Evolutionary conservation across 352 stramenopile genomes (phyloP).

Genomic region (Phytopythium sindhum): DNA sequence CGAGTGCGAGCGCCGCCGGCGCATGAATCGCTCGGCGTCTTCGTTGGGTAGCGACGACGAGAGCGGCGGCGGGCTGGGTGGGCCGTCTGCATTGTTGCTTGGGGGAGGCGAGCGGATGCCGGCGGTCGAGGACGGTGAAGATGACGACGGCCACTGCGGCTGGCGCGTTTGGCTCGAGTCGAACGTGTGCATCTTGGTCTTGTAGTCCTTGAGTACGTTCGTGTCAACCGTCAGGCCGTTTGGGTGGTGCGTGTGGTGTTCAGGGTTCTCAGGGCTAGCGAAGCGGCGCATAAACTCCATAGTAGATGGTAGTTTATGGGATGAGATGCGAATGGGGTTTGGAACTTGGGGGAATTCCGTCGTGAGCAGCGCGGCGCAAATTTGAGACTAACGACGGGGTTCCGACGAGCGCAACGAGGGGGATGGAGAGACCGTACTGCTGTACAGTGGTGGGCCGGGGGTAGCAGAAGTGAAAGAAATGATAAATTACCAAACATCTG

Average conservation of each 20-base stretch:
- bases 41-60: constrained; percentile 31
- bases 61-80: constrained; percentile 8
- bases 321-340: not conserved
- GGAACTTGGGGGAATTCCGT: constrained; percentile 6
- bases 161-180: constrained; percentile 20
- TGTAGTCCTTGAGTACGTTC: constrained; percentile 26
- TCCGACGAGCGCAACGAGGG: constrained; percentile 5
- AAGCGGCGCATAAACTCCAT: constrained; percentile 43
- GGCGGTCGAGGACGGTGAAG: constrained; percentile 4
- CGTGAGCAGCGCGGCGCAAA: constrained; percentile 19
- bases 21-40: constrained; percentile 25
- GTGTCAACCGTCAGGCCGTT: constrained; percentile 49
- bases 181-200: constrained; percentile 17
- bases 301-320: constrained; percentile 3
- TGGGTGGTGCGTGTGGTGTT: constrained; percentile 16
- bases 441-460: no score
- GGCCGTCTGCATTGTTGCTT: not conserved
- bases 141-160: constrained; percentile 16
- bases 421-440: no score
- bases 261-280: constrained; percentile 10
- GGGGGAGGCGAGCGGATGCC: not conserved
- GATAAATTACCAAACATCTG: not conserved
- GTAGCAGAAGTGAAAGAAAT: not conserved
- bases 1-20: constrained; percentile 70
- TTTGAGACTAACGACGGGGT: constrained; percentile 27